These are phyloP conservation scores for Centaurea solstitialis DNA, from an alignment of 129 eudicot species.

Conservation along the genomic window DNA sequence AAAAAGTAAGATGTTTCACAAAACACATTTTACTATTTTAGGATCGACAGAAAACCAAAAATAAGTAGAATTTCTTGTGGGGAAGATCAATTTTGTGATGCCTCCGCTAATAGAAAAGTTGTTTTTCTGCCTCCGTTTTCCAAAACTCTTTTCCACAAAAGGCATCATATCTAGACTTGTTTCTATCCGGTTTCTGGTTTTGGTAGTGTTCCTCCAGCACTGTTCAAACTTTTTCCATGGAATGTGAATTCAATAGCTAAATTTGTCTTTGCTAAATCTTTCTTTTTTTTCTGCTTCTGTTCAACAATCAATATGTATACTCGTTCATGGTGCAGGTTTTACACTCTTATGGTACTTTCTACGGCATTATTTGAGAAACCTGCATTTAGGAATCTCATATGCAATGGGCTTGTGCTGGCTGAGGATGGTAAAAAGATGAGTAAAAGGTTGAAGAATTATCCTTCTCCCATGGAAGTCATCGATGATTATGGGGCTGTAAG, in stretches of 20 bases:
- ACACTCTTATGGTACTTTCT: constrained; percentile 91
- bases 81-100: not conserved
- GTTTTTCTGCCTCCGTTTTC: not conserved
- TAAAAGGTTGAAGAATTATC: constrained; percentile 86
- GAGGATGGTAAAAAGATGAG: constrained; percentile 98
- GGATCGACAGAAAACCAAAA: not conserved
- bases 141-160: not conserved
- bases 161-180: not conserved
- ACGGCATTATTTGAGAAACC: constrained; percentile 88
- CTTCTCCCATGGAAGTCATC: constrained; percentile 78
- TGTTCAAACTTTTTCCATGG: not conserved
- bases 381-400: constrained; percentile 85
- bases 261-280: not conserved
- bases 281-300: not conserved
- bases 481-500: constrained; percentile 88
- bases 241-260: not conserved
- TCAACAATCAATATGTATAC: not conserved
- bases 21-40: not conserved
- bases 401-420: constrained; percentile 96
- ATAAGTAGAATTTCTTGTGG: not conserved
- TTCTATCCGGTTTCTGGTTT: not conserved
- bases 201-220: not conserved
- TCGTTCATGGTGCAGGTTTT: constrained; percentile 55
- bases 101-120: not conserved
- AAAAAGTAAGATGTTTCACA: not conserved